Evolutionary conservation across 2,329 filamentous ascomycete species (phyloP).

Genomic region (Lachnellula hyalina): DNA sequence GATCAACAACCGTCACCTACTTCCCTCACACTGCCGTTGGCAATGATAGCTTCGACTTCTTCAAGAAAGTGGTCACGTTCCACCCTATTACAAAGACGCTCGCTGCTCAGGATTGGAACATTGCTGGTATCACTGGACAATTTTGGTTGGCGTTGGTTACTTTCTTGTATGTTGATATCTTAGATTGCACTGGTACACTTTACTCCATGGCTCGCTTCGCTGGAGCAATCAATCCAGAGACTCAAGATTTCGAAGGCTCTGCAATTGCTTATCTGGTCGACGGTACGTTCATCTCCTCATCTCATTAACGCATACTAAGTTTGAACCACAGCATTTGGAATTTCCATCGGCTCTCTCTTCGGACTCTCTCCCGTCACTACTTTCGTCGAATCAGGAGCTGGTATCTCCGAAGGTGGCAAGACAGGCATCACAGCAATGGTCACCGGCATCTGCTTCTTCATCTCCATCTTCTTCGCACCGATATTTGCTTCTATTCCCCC

Average conservation of each 20-base stretch:
- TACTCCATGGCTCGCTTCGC: constrained; percentile 85
- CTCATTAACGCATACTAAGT: background rate
- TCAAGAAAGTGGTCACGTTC: constrained; percentile 80
- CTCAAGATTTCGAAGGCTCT: constrained; percentile 80
- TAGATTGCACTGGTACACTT: constrained; percentile 77
- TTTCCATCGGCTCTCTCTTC: constrained; percentile 72
- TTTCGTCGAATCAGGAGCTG: constrained; percentile 81
- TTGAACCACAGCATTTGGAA: constrained; percentile 42
- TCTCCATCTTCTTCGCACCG: constrained; percentile 80
- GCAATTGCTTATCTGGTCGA: constrained; percentile 78
- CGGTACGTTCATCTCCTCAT: constrained; percentile 37
- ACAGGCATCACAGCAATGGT: constrained; percentile 74
- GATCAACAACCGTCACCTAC: constrained; percentile 68
- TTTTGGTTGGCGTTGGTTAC: constrained; percentile 81
- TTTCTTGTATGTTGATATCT: constrained; percentile 82
- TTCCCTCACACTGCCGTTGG: constrained; percentile 69
- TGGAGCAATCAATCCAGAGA: constrained; percentile 69
- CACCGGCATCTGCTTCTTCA: constrained; percentile 75
- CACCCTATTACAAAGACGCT: constrained; percentile 66
- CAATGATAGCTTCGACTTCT: constrained; percentile 70
- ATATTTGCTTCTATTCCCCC: constrained; percentile 86
- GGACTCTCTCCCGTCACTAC: constrained; percentile 76
- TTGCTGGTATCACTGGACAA: constrained; percentile 56
- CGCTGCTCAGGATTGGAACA: constrained; percentile 65
- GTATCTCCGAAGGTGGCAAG: constrained; percentile 78